Base-by-base conservation (phyloP, 2,329 filamentous ascomycete genomes). In the Aspergillus hortae region DNA sequence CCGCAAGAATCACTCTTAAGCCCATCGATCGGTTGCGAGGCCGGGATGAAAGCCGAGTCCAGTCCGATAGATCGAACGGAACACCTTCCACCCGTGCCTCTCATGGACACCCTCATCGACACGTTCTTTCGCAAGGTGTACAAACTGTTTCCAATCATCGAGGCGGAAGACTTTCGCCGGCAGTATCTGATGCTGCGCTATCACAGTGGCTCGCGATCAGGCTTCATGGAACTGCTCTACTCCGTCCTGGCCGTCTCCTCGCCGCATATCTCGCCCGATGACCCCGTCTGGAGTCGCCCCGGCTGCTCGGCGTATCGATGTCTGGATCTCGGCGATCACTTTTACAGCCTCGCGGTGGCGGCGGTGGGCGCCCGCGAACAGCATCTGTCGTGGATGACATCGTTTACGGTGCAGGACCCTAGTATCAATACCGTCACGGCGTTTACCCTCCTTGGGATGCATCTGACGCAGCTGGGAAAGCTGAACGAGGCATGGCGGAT, bases 71-170 rank as follows among this genome's bases (percentile, higher is more conserved):
- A 42, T 23, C 40, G 40, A 4, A 21, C 12, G 5, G n/a, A 44
- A 38, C 11, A 23, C 10, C 38, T 51, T 2, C 49, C 49, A 4
- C 49, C 49, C 14, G 49, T 46, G 10, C 30, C 49, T 9, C 35
- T 51, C 9, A 51, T 51, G 49, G 49, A 51, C 43, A 42, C 33
- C 6, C 36, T 51, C 10, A 51, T 51, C 23, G 49, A 51, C 14
- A 23, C 49, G 11, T 51, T 51, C 35, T 51, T 51, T 15, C 49
- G 32, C 10, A 51, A 51, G 10, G 43, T 51, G n/a, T 51, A 51
- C 33, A 35, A 38, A 17, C 17, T 51, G 19, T 51, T 51, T 17
- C 49, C 49, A 6, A 42, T 51, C 27, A 51, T 51, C 43, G 49
- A 51, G 21, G 49, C 49, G 19, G 49, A 51, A 12, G 49, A 51